These are phyloP conservation scores for Ophiocytium majus DNA, from an alignment of 352 stramenopile genomes.

Conservation along the genomic window DNA sequence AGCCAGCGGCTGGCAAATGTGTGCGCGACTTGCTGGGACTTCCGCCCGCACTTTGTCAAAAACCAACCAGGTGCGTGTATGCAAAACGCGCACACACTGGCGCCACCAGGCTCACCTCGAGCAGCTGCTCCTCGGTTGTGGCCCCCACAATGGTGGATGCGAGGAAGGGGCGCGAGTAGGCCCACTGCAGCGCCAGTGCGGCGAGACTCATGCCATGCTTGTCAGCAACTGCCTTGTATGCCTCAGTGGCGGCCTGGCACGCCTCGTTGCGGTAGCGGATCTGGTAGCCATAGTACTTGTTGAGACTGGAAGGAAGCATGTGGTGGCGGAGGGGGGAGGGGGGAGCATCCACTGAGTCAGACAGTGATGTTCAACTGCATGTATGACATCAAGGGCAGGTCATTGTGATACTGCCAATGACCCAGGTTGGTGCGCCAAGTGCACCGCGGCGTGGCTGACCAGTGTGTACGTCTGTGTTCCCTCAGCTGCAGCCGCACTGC, in stretches of 20 bases:
- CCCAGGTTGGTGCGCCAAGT: too few relatives aligned
- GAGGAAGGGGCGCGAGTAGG: slow-evolving; percentile 26
- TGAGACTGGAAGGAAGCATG: slow-evolving; percentile 34
- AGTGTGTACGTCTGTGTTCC: too few relatives aligned
- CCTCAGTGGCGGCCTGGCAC: slow-evolving; percentile 14
- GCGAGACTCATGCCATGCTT: slow-evolving; percentile 62
- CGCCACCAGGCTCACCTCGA: neutral
- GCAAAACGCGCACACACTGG: too few relatives aligned
- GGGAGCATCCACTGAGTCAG: neutral
- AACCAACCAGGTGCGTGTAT: too few relatives aligned
- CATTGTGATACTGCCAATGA: neutral
- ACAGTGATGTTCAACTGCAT: neutral
- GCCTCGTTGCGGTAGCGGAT: slow-evolving; percentile 42
- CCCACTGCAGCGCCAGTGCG: slow-evolving; percentile 68
- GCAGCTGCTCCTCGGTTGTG: neutral
- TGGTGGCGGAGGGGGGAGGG: neutral
- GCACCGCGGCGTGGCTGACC: too few relatives aligned
- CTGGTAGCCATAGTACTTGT: slow-evolving; percentile 54
- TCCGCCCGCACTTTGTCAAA: too few relatives aligned
- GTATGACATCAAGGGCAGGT: neutral
- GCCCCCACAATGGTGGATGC: neutral
- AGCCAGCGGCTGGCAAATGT: too few relatives aligned
- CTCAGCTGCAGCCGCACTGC: too few relatives aligned
- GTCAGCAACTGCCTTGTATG: slow-evolving; percentile 65
- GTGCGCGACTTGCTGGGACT: too few relatives aligned